A percentile compares a stretch with the other conserved stretches of the same genome.
Conservation (phyloP, 768 basidiomycete genomes). For the Strobilomyces echinocephalus region DNA sequence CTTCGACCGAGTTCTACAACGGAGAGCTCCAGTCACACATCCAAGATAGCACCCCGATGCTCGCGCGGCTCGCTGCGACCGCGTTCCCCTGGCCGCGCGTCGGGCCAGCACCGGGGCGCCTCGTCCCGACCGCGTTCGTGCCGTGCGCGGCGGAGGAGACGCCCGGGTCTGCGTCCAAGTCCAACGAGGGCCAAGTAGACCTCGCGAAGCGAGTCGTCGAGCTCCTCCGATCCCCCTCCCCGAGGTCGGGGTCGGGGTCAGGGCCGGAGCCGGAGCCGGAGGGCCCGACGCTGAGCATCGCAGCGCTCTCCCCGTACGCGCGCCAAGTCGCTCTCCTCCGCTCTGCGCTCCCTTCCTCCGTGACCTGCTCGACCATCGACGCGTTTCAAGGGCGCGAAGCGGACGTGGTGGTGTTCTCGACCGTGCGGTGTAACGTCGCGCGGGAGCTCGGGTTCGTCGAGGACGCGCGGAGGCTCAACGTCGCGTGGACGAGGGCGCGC, state of each 20-base stretch:
- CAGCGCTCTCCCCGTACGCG: conserved; percentile 51
- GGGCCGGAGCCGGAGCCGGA: too few species aligned
- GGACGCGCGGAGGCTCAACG: conserved; percentile 53
- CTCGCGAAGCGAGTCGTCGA: conserved; percentile 45
- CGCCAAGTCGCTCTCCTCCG: conserved; percentile 51
- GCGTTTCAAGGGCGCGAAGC: conserved; percentile 67
- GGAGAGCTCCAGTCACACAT: conserved; percentile 47
- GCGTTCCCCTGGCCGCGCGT: conserved; percentile 56
- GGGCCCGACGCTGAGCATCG: conserved; percentile 4
- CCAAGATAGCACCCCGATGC: conserved; percentile 31
- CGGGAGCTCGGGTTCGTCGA: conserved; percentile 64
- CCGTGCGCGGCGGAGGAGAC: conserved; percentile 57
- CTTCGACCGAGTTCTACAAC: conserved; percentile 61
- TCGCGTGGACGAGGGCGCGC: conserved; percentile 66
- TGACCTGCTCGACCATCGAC: conserved; percentile 24
- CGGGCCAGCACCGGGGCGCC: conserved; percentile 11
- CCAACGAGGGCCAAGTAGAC: conserved; percentile 55
- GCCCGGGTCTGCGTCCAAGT: conserved; percentile 54
- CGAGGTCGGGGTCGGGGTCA: too few species aligned
- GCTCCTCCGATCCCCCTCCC: conserved; percentile 30
- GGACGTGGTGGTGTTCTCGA: conserved; percentile 62
- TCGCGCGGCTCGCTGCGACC: conserved; percentile 35
- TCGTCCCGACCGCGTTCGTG: conserved; percentile 54
- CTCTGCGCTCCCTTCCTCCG: conserved; percentile 27
- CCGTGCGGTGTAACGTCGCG: conserved; percentile 56